phyloP scores from a whole-genome alignment of 441 rosid genomes.

The Rhodomyrtus psidioides region DNA sequence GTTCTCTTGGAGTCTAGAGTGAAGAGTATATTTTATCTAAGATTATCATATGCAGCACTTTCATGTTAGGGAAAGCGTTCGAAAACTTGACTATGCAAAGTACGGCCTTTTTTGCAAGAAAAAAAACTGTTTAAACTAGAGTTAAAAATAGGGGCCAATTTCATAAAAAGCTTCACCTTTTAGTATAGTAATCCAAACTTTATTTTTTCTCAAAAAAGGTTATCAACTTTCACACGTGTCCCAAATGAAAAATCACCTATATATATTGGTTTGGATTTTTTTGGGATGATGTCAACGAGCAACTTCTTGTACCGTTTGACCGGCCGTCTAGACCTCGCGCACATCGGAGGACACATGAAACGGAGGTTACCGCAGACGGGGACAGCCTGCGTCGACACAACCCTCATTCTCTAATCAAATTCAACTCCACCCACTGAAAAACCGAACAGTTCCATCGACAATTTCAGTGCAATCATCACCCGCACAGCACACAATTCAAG shows the following conservation, averaged over 20 bases:
- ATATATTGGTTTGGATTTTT: too few species aligned
- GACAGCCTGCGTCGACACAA: slow-evolving; percentile 82
- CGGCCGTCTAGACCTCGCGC: slow-evolving; percentile 93
- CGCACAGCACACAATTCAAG: neutral
- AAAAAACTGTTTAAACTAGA: too few species aligned
- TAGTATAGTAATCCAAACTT: too few species aligned
- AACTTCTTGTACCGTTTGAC: slow-evolving; percentile 92
- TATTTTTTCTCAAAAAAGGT: too few species aligned
- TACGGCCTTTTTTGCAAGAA: too few species aligned
- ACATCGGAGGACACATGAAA: slow-evolving; percentile 84
- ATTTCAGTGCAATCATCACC: neutral
- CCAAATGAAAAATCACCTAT: slow-evolving; percentile 38
- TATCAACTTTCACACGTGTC: too few species aligned
- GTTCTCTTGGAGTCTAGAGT: slow-evolving; percentile 47
- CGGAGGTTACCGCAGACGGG: slow-evolving; percentile 95
- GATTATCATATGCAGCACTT: too few species aligned
- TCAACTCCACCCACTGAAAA: slow-evolving; percentile 18
- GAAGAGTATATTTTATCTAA: slow-evolving; percentile 50
- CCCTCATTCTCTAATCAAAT: slow-evolving; percentile 55
- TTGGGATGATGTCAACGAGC: slow-evolving; percentile 77
- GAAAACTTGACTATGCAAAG: too few species aligned
- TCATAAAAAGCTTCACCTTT: too few species aligned
- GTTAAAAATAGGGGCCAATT: too few species aligned
- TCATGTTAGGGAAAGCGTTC: too few species aligned
- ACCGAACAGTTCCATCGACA: neutral